Conservation (phyloP, 208 protist species). For the Leishmania amazonensis region DNA sequence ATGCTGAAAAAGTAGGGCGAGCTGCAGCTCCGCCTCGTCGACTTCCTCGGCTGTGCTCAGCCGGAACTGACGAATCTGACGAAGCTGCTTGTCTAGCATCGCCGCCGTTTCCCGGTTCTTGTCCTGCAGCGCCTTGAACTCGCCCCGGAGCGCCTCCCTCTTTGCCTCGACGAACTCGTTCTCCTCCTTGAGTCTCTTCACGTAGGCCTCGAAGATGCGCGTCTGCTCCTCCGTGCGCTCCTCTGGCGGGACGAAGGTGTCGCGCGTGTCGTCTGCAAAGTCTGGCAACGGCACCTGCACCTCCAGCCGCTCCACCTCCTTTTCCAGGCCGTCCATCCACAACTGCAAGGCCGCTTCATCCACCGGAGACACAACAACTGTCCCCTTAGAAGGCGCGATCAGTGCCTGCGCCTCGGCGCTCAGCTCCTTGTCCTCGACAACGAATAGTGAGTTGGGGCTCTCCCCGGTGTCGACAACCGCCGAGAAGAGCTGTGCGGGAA, state of each 20-base stretch:
- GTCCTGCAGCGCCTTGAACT: slow-evolving; percentile 67
- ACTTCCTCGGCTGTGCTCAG: slow-evolving; percentile 50
- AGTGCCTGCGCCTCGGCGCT: slow-evolving; percentile 55
- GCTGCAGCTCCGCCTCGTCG: slow-evolving; percentile 70
- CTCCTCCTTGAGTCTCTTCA: slow-evolving; percentile 80
- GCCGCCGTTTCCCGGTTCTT: slow-evolving; percentile 42
- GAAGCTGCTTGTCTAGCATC: slow-evolving; percentile 58
- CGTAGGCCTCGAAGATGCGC: slow-evolving; percentile 70
- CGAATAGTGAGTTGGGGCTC: slow-evolving; percentile 64
- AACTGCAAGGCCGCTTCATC: slow-evolving; percentile 77
- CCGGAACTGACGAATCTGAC: slow-evolving; percentile 40
- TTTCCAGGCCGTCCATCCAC: slow-evolving; percentile 93
- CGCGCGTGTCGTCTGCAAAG: slow-evolving; percentile 73
- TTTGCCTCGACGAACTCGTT: slow-evolving; percentile 59
- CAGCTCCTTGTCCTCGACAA: slow-evolving; percentile 81
- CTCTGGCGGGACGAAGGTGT: slow-evolving; percentile 73
- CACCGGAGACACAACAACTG: slow-evolving; percentile 16
- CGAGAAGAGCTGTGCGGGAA: slow-evolving; percentile 40
- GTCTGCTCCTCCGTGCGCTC: slow-evolving; percentile 89
- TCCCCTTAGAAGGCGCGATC: slow-evolving; percentile 43
- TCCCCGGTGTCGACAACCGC: slow-evolving; percentile 62
- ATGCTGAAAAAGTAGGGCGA: slow-evolving; percentile 69
- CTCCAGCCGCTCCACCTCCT: slow-evolving; percentile 67
- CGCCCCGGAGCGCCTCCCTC: slow-evolving; percentile 62
- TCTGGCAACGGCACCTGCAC: slow-evolving; percentile 68